Base-by-base conservation (phyloP, 2,329 filamentous ascomycete species). In the Colletotrichum zoysiae region DNA sequence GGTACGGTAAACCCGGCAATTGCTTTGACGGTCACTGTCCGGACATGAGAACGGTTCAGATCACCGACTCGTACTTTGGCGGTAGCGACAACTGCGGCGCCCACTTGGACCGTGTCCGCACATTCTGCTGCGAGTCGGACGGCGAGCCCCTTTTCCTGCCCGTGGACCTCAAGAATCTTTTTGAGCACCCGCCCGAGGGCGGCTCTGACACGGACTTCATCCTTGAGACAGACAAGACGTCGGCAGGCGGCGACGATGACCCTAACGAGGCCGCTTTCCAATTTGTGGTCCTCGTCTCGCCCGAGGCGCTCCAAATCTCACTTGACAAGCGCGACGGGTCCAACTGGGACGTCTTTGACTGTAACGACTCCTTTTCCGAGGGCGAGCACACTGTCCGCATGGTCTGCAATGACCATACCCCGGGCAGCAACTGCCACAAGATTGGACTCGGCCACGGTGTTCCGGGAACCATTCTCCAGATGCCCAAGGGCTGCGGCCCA, bases 271-370 rank as follows among this genome's bases (percentile, higher is more conserved):
- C 75, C 0, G 73, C 77, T 1, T 83, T 84, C 73, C 69, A 76
- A 30, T 83, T 80, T 48, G 59, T 77, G 14, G 76, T 83, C 26
- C 68, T 83, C 8, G 76, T 76, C 3, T 74, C 69, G 3, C 81
- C 82, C 7, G 77, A 81, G 40, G 77, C 78, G 55, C 55, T 82
- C 5, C 78, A 81, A 42, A 56, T 76, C 18, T 78, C 78, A 1
- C 73, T 86, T 0, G 78, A 83, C 73, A 82, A 81, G 75, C 78
- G 83, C 26, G 83, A 86, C 68, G 83, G 83, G 16, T 85, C 83
- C 4, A 80, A 83, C 76, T 85, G 81, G 83, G 83, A 83, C 18
- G 42, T 86, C 8, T 82, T 81, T 59, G 74, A 78, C 74, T 85
- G 83, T 76, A 35, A 74, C 38, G 76, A 81, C 33, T 62, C 67